These are phyloP conservation scores for Ophiocordyceps robertsii DNA, from an alignment of 2,329 filamentous ascomycete species.

Conservation along the genomic window DNA sequence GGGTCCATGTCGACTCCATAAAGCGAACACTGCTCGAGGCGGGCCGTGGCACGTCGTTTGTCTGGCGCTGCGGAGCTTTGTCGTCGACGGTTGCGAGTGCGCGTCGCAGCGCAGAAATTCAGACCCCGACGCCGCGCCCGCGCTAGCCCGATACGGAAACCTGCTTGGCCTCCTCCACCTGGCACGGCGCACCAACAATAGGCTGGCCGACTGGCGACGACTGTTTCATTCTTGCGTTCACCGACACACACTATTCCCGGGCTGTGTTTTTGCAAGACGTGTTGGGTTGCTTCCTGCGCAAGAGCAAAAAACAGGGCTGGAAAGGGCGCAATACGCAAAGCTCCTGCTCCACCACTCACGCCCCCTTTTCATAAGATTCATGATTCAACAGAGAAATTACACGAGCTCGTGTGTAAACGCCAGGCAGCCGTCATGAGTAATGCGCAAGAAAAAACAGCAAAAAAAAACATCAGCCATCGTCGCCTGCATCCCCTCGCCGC, in stretches of 20 bases:
- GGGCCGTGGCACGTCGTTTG: not conserved
- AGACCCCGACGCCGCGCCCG: not conserved
- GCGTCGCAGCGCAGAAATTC: not conserved
- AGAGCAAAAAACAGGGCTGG: no score
- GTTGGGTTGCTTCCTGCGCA: no score
- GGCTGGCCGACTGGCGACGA: no score
- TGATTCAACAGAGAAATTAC: no score
- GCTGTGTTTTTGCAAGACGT: no score
- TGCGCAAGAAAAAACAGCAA: not conserved
- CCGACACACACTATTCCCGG: no score
- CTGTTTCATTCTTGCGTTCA: no score
- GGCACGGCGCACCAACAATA: not conserved
- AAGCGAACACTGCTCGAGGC: slow-evolving; percentile 10
- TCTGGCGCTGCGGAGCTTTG: slow-evolving; percentile 7
- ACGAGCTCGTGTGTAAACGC: no score
- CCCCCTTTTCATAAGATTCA: no score
- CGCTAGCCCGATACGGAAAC: slow-evolving; percentile 23
- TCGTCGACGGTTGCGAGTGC: slow-evolving; percentile 7
- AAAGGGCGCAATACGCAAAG: no score
- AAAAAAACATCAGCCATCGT: not conserved
- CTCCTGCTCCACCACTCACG: no score
- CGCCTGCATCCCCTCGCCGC: not conserved
- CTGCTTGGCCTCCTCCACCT: slow-evolving; percentile 12
- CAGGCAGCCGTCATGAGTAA: not conserved
- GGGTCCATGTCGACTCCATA: slow-evolving; percentile 59